Evolutionary conservation across 768 basidiomycete genomes (phyloP), one percentile per base, ranked within the genome.

Genomic region (Rhodotorula paludigena): DNA sequence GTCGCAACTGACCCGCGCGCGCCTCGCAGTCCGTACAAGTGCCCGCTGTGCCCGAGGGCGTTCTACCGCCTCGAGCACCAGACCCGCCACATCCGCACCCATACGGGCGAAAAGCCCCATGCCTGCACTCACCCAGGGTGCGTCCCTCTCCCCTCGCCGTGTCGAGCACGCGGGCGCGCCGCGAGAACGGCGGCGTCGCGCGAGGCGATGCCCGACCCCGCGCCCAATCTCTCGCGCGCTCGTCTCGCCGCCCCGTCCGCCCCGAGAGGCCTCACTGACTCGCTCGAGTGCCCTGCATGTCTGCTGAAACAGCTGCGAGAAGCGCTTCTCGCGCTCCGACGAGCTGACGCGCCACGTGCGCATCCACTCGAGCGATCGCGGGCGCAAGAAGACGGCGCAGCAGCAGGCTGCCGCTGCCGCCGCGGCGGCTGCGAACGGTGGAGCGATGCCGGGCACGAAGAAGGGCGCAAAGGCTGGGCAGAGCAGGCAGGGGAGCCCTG

Each of bases 91-190:
- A 96, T 97, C 61, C 88, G 94, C 66, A 99, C 93, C 0, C 94
- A 99, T 78, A 99, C 94, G 0, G 94, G 94, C 76, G 94, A 99
- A 80, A 97, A 96, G 74, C 94, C 94, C 5, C 97, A 97, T 75
- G 84, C 85, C 30, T 99, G 94, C 84, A 87, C 86, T 3, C 90
- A 87, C 78, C 86, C 90, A 7, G 85, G 86, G 71, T 73, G 14
- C 42, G 71, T 57, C 53, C 35, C 30, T 21, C 39, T 35, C 21
- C 16, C 32, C 30, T 32, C 49, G 12, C 20, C 41, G 41, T 11
- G 12, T 42, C 41, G 41, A 41, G 20, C 10, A 41, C 11, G 41
- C 41, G 41, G 41, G 41, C 10, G 41, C 41, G 10, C 41, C 41
- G 41, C 41, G n/a, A n/a, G n/a, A n/a, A n/a, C n/a, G n/a, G n/a